Conservation (phyloP, 1,284 basidiomycete genomes). For the Anthracocystis walkeri region DNA sequence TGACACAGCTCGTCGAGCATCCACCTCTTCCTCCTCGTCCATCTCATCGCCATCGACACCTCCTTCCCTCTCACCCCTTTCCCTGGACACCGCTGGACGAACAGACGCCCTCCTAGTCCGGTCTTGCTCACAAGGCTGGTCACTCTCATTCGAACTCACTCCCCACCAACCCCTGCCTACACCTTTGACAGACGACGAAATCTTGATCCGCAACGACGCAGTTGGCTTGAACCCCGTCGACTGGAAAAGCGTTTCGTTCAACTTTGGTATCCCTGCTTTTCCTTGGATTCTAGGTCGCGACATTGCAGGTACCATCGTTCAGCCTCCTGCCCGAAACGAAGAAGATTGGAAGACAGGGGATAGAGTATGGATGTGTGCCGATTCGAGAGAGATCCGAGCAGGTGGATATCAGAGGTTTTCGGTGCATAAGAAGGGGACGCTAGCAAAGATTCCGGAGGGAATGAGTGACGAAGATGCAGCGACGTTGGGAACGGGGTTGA, state of each 20-base stretch:
- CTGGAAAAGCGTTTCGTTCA: constrained; percentile 57
- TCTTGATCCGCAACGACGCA: constrained; percentile 46
- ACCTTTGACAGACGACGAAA: constrained; percentile 23
- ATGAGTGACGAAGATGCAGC: constrained; percentile 53
- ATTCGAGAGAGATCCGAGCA: constrained; percentile 51
- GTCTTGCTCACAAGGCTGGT: constrained; percentile 58
- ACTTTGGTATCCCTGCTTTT: constrained; percentile 59
- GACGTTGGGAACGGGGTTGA: constrained; percentile 63
- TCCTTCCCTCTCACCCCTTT: neutral
- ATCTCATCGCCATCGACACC: constrained; percentile 15
- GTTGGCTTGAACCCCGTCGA: constrained; percentile 64
- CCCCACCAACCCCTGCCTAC: constrained; percentile 32
- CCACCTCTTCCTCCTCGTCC: constrained; percentile 24
- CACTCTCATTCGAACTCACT: constrained; percentile 57
- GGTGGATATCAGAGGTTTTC: constrained; percentile 58
- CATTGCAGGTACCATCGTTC: constrained; percentile 71
- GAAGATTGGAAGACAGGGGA: constrained; percentile 71
- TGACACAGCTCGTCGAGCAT: constrained; percentile 7
- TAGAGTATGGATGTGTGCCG: constrained; percentile 67
- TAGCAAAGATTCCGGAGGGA: constrained; percentile 38
- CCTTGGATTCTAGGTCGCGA: constrained; percentile 72
- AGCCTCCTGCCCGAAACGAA: constrained; percentile 70
- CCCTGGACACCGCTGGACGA: neutral
- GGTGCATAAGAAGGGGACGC: constrained; percentile 42
- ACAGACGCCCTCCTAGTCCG: constrained; percentile 52